These are phyloP conservation scores for Venturia aucupariae DNA, from an alignment of 2,329 filamentous ascomycete genomes.

Conservation along the genomic window DNA sequence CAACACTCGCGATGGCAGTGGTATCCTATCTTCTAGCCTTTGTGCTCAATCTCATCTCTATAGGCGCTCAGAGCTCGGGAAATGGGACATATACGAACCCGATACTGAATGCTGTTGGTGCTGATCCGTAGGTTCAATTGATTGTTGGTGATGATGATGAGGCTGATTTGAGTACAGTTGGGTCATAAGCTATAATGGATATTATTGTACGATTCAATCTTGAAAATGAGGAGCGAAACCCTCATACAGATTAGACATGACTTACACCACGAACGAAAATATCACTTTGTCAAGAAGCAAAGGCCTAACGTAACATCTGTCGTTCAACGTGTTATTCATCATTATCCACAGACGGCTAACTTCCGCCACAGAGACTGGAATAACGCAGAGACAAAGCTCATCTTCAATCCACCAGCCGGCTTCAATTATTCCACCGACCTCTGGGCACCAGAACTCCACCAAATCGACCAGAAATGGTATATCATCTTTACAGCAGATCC, in stretches of 20 bases:
- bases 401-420: constrained; percentile 34
- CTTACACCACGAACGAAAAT: constrained; percentile 35
- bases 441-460: constrained; percentile 44
- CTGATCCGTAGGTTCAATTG: constrained; percentile 31
- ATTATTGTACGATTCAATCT: constrained; percentile 23
- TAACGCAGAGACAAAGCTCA: constrained; percentile 33
- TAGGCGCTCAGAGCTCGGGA: constrained; percentile 16
- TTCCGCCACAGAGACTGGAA: constrained; percentile 29
- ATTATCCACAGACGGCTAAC: background rate
- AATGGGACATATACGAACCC: constrained; percentile 36
- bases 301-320: constrained; percentile 27
- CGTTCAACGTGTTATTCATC: background rate
- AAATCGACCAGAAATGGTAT: constrained; percentile 39
- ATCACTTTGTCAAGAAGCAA: constrained; percentile 35
- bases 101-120: constrained; percentile 31
- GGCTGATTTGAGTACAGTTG: constrained; percentile 23
- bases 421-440: constrained; percentile 38
- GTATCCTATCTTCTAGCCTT: background rate
- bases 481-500: constrained; percentile 45
- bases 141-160: background rate
- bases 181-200: constrained; percentile 33
- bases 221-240: background rate
- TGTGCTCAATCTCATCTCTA: background rate
- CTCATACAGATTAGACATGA: constrained; percentile 32
- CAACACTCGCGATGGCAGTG: background rate